Base-by-base conservation (phyloP, 2,329 filamentous ascomycete genomes). In the Diaporthe vexans region DNA sequence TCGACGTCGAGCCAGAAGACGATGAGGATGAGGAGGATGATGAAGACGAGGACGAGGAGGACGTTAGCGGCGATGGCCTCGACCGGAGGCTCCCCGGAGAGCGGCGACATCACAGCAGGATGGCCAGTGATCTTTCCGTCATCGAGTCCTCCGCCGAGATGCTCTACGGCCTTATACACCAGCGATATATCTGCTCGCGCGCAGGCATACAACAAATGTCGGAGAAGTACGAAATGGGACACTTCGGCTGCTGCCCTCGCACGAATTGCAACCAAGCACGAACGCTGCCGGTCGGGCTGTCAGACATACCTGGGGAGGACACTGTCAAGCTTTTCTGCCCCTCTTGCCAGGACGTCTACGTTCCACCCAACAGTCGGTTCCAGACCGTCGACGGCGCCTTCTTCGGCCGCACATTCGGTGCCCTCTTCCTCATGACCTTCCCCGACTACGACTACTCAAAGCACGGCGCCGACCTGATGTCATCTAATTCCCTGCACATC, bases 321-420 rank as follows among this genome's bases (percentile, higher is more conserved):
- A 99, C 97, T 0, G 97, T 99, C 81, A 99, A 99, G 87, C 91
- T 99, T 29, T 99, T 98, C 86, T 99, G 97, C 82, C 97, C 97
- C 3, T 95, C 94, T 76, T 99, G 97, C 84, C 91, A 98, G 78
- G 97, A 99, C 82, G 94, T 98, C 80, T 99, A 98, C 84, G 97
- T 97, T 0, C 97, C 97, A 4, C 97, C 97, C 54, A 99, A 98
- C 87, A 98, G 95, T 80, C 92, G 97, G 26, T 99, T 98, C 82
- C 97, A 98, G 84, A 96, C 95, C 3, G 97, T 99, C 46, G 97
- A 99, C 79, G 97, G 97, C 71, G 97, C 97, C 61, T 99, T 98
- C 87, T 99, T 99, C 81, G 97, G 97, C 63, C 96, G 97, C 71
- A 99, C 97, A 0, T 99, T 99, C 83, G 95, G 95, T 76, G 95